Base-by-base conservation (phyloP, 202 grass and related monocot species). In the Hordeum pubiflorum region DNA sequence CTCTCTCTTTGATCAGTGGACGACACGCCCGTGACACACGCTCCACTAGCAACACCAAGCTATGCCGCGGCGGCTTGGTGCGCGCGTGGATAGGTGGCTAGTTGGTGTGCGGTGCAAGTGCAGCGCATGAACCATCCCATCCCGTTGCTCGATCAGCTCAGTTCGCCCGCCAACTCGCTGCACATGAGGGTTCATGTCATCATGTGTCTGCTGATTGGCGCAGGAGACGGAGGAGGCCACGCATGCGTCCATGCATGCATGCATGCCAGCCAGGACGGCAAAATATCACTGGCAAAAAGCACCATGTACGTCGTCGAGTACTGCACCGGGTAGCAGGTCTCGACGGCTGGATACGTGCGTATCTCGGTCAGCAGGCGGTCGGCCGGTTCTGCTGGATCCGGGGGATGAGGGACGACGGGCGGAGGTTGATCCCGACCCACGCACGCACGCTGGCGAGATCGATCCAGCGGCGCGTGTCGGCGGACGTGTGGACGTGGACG, bases 401-500 rank as follows among this genome's bases (percentile, higher is more conserved):
- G 61, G 2, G 69, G 69, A 72, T 72, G 69, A n/a, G 15, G 17
- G 24, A 72, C 41, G 69, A 72, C 14, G 24, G 69, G 43, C 24
- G 40, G 43, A 72, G 69, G 32, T 37, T 65, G 63, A 65, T 34
- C 63, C 7, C 29, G 63, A 37, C 62, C 15, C 32, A 18, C 13
- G 44, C 44, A 48, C 61, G 58, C 58, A 14, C 23, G 24, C 58
- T 61, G 10, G 10, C 59, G 26, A 13, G 59, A 62, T 62, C 59
- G 24, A 31, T 24, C 21, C 12, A 55, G 52, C 54, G 7, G 12
- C 29, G 2, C 20, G 22, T 23, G 55, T 58, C 15, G 62, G 31
- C 62, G 7, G 29, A 31, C 24, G 69, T 72, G 69, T 32, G 69
- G 68, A 46, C 68, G 68, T 71, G 68, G 69, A 72, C 69, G 24